Evolutionary conservation across 192 early-diverging fungal genomes (phyloP).

Genomic region (Coemansia sp.): DNA sequence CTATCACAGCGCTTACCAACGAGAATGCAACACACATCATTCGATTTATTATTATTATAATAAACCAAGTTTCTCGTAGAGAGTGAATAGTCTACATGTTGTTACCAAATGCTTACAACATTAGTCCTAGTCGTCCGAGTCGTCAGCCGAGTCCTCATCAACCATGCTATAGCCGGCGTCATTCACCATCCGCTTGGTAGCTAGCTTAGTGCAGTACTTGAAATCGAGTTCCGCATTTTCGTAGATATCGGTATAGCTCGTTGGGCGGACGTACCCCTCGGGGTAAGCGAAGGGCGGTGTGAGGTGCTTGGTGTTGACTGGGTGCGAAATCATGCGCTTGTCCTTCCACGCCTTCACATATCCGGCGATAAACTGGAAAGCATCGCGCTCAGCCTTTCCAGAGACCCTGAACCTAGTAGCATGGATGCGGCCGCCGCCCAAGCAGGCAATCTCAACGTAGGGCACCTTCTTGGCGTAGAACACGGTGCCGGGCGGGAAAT

Average conservation of each 20-base stretch:
- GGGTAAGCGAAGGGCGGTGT: conserved; percentile 36
- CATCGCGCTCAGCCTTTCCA: conserved; percentile 27
- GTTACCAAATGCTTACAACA: too few relatives aligned
- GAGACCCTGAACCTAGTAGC: conserved; percentile 29
- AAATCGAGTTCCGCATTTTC: neutral
- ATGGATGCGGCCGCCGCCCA: conserved; percentile 39
- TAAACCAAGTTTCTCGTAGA: neutral
- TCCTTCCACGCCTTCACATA: conserved; percentile 31
- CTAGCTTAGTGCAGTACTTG: neutral
- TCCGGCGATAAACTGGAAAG: conserved; percentile 34
- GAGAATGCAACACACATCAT: neutral
- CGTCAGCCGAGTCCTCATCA: neutral
- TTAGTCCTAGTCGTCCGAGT: neutral
- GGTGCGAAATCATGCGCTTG: conserved; percentile 14
- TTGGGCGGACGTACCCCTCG: conserved; percentile 13
- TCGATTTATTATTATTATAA: neutral
- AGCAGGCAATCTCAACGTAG: conserved; percentile 37
- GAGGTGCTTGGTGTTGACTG: conserved; percentile 9
- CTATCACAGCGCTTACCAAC: neutral
- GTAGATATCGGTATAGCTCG: neutral
- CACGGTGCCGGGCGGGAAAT: conserved; percentile 24
- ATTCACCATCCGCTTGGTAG: neutral
- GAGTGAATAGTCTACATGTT: neutral
- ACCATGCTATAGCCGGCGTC: neutral
- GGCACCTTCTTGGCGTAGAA: conserved; percentile 20